A percentile compares a stretch with the other conserved stretches of the same genome.
These are phyloP conservation scores for Salvia rosmarinus DNA, from an alignment of 257 asterid genomes.

Conservation along the genomic window DNA sequence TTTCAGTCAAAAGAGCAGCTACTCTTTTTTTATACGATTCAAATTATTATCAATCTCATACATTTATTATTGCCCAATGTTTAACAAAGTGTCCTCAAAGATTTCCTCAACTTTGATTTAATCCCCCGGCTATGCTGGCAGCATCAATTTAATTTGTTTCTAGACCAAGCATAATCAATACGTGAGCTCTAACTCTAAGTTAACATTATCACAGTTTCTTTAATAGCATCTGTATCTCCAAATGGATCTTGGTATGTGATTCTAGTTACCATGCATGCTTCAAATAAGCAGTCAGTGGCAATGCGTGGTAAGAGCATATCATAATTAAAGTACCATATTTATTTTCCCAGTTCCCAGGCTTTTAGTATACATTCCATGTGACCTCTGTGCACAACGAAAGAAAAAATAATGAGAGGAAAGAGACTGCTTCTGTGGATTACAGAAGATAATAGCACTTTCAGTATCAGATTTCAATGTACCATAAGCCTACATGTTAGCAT, in stretches of 20 bases:
- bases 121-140: background rate
- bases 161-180: constrained; percentile 16
- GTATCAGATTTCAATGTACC: background rate
- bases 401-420: constrained; percentile 36
- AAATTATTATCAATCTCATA: background rate
- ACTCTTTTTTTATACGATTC: background rate
- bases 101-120: background rate
- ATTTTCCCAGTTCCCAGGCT: constrained; percentile 38
- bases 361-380: constrained; percentile 43
- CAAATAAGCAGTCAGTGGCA: constrained; percentile 9
- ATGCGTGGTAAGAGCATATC: constrained; percentile 27
- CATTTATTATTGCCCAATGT: background rate
- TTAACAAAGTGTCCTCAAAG: background rate
- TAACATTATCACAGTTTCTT: constrained; percentile 2
- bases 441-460: constrained; percentile 21
- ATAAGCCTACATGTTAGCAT: constrained; percentile 1
- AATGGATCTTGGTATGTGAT: background rate
- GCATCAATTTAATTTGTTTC: background rate
- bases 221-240: constrained; percentile 17
- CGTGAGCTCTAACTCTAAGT: constrained; percentile 28
- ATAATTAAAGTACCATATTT: constrained; percentile 37
- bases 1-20: background rate
- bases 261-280: constrained; percentile 22
- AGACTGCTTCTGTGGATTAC: constrained; percentile 28
- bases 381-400: constrained; percentile 39